Base-by-base conservation (phyloP, 2,329 filamentous ascomycete genomes). In the Colletotrichum sp. region DNA sequence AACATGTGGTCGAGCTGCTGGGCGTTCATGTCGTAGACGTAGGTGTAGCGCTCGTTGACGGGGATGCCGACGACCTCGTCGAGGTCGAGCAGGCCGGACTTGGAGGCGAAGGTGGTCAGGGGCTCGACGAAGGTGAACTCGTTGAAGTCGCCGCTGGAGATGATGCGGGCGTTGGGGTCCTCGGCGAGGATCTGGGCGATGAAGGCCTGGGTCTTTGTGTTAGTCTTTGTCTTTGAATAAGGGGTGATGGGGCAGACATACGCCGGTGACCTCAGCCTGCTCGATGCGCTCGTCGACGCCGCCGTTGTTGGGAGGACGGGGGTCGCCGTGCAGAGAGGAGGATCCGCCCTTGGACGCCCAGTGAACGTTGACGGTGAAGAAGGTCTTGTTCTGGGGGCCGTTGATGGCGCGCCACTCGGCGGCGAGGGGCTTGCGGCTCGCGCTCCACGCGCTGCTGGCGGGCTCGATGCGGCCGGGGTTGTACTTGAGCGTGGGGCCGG, bases 331-430 rank as follows among this genome's bases (percentile, higher is more conserved):
- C 12, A 94, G 83, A 9, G 90, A 89, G 8, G 91, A 90, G 27
- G 91, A 90, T 48, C 93, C 93, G 32, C 92, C 92, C 84, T 95
- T 95, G 79, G 89, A 91, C 1, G 87, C 88, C 79, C 91, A 91
- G 84, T 95, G 93, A 52, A 94, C 91, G 80, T 95, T 94, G 77
- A 95, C 87, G 4, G 93, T 94, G 83, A 94, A 95, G 84, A 95
- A 92, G 1, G 83, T 80, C 76, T 87, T 89, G 76, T 84, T 87
- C 74, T 87, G 85, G 32, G 83, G 84, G 5, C 87, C 88, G 73
- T 89, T 87, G 39, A 91, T 84, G 1, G 91, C 88, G 80, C 90
- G 89, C 92, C 93, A 95, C 74, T 89, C 87, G 6, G 93, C 93
- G 0, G 88, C 92, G 0, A 95, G 85, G 3, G 93, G 93, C 85